Evolutionary conservation across 1,139 yeast species (phyloP), one percentile per base, ranked within the genome.

Genomic region (Taiozyma sp.): DNA sequence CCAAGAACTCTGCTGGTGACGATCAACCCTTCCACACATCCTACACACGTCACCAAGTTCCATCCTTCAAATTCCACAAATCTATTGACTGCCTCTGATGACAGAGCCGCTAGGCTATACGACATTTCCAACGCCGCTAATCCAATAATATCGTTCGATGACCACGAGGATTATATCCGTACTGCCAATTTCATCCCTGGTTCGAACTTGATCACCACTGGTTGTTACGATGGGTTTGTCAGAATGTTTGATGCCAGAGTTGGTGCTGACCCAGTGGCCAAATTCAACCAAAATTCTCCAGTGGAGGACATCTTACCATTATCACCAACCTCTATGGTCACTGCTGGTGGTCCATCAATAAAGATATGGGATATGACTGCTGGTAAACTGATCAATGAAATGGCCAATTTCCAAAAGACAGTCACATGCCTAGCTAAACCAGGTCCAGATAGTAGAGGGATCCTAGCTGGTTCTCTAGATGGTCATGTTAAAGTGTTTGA

Each of bases 401-500:
- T 90, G 60, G 76, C 81, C 50, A 92, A 91, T 66, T 95, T 93
- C 73, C 93, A 93, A 58, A 93, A 93, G 69, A 87, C 97, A 1
- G 97, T 93, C 40, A 91, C 97, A 24, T 83, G 93, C 54, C 73
- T 92, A 57, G 80, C 86, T 4, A 84, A 82, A 46, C 74, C 81
- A 12, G 78, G 80, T 27, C 9, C 41, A 13, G 77, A 67, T 58
- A 83, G 83, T 57, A 76, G 84, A 48, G 96, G 96, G 12, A 74
- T 93, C 49, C 70, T 93, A 48, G 97, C 96, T 9, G 97, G 98
- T 24, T 92, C 97, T 0, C 75, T 93, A 54, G 99, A 93, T 69
- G 99, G 99, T 19, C 99, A 93, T 68, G 97, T 93, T 53, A 93
- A 93, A 70, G 91, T 92, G 46, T 89, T 93, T 67, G 98, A 92